A percentile compares a stretch with the other conserved stretches of the same genome.
These are phyloP conservation scores for Komagataella populi DNA, from an alignment of 805 yeast genomes.

Conservation along the genomic window DNA sequence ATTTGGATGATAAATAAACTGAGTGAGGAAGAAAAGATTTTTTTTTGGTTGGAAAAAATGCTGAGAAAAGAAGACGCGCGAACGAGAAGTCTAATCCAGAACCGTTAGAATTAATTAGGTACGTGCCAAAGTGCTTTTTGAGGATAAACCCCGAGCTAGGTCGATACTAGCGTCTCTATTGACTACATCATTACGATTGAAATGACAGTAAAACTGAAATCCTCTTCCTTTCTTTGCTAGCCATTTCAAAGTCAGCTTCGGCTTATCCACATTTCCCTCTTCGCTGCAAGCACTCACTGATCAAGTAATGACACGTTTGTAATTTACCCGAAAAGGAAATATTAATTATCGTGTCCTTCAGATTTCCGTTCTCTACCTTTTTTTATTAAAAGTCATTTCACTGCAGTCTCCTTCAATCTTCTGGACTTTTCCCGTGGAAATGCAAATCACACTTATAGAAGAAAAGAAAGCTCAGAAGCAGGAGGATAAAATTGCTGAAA, in stretches of 20 bases:
- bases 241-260: not conserved
- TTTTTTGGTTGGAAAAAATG: not conserved
- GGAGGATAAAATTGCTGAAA: constrained; percentile 29
- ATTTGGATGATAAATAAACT: not conserved
- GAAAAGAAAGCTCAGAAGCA: constrained; percentile 2
- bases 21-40: not conserved
- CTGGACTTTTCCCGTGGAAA: not conserved
- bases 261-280: not conserved
- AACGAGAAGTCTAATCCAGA: too few species aligned
- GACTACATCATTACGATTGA: not conserved
- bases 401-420: not conserved
- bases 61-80: not conserved
- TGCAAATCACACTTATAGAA: constrained; percentile 1
- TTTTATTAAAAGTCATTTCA: not conserved
- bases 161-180: not conserved
- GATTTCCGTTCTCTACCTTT: not conserved
- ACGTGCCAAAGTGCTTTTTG: not conserved
- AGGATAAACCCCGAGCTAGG: not conserved
- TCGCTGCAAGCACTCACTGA: not conserved
- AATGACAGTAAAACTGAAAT: not conserved
- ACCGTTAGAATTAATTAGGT: not conserved
- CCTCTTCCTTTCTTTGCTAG: not conserved
- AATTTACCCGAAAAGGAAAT: not conserved
- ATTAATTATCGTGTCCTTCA: not conserved
- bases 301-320: not conserved